Evolutionary conservation across 305 asterid genomes (phyloP), one percentile per base, ranked within the genome.

Genomic region (Ruellia speciosa): DNA sequence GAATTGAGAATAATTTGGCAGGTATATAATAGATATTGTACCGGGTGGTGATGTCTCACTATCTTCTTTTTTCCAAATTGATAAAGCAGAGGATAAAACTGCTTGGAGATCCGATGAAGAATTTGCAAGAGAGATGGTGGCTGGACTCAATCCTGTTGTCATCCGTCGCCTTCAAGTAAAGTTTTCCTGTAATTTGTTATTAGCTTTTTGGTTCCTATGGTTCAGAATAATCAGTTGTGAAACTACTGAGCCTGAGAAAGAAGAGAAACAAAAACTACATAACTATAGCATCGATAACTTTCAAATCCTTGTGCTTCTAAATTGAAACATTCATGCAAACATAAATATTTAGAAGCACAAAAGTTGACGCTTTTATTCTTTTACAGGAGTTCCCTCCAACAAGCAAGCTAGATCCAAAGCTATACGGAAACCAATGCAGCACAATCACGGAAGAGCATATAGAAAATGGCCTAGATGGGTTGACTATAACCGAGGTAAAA

Each of bases 71-170:
- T 6, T 0, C 12, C 0, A 5, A 1, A 18, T 57, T 64, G n/a
- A 34, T 68, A 54, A 56, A 66, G 53, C 80, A 87, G 96, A 81
- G 66, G 87, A 85, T 57, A 73, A 75, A 70, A 63, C 72, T 33
- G 96, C 93, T 16, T 90, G 96, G 98, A 76, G 85, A 67, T 67
- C 95, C 16, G 95, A 90, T 56, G 97, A 84, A 78, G 96, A 90
- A 65, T 90, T 87, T 66, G 87, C 74, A 50, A 72, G 96, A 79
- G 94, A 90, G 78, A 83, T 75, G 93, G 73, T 90, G 59, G 96
- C 90, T 15, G 97, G 95, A 68, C 18, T 77, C 54, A 75, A 83
- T 68, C 96, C 96, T 10, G 71, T 87, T 40, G 58, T 76, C 19
- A 83, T 90, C 60, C 70, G 82, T 37, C 74, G 83, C 43, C 96